Percentiles rank a stretch among this genome's conserved stretches.
These are phyloP conservation scores for Heimioporus sp. DNA, from an alignment of 768 basidiomycete species.

Conservation along the genomic window DNA sequence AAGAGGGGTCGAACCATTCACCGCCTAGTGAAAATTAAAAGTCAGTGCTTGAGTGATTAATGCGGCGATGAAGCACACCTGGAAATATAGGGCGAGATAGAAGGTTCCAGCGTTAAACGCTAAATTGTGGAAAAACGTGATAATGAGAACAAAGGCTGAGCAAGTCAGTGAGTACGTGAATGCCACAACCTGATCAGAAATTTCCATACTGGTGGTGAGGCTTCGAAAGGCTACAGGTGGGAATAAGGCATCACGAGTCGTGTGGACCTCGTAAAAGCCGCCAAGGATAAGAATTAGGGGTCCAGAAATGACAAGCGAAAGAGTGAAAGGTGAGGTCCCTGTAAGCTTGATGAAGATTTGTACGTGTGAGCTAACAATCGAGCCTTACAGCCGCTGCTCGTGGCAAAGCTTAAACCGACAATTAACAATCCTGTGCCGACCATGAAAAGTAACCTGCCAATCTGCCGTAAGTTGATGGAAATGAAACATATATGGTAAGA, in stretches of 20 bases:
- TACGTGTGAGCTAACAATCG: neutral
- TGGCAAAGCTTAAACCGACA: constrained; percentile 78
- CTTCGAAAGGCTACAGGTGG: constrained; percentile 62
- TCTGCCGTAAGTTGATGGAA: constrained; percentile 19
- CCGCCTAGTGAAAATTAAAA: constrained; percentile 46
- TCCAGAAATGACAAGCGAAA: constrained; percentile 59
- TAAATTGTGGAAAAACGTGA: constrained; percentile 80
- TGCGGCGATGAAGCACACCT: constrained; percentile 44
- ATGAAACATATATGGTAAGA: constrained; percentile 17
- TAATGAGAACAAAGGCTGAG: constrained; percentile 60
- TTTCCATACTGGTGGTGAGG: constrained; percentile 53
- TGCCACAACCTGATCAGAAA: constrained; percentile 1
- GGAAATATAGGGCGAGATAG: constrained; percentile 81
- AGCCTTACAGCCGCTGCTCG: constrained; percentile 62
- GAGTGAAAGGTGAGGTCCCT: constrained; percentile 67
- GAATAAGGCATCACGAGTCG: constrained; percentile 69
- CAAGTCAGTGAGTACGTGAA: constrained; percentile 9
- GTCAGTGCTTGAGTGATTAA: constrained; percentile 1
- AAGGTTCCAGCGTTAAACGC: constrained; percentile 84
- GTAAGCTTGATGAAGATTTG: constrained; percentile 15
- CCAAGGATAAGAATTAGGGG: constrained; percentile 52
- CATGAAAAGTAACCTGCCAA: constrained; percentile 67
- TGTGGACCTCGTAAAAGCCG: constrained; percentile 65
- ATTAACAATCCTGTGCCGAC: constrained; percentile 69
- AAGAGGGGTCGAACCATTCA: constrained; percentile 66